Evolutionary conservation across 164 flowering plant genomes (phyloP), one percentile per base, ranked within the genome.

Genomic region (Buxus sempervirens): DNA sequence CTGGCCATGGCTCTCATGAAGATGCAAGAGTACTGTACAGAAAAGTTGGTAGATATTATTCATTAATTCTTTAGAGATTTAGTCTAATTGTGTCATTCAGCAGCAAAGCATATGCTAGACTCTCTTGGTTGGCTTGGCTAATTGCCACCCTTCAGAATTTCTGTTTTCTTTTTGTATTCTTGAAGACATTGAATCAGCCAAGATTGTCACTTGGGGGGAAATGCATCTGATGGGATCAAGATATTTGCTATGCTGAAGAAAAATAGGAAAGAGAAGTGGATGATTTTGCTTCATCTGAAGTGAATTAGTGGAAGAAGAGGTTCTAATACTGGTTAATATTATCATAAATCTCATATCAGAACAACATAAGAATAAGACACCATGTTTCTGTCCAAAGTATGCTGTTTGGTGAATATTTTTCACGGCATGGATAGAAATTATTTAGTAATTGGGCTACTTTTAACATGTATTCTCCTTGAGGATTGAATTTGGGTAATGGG

Each of bases 1-100:
- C 59, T 63, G 22, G 49, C 45, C 54, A 23, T 63, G 27, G 36
- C 63, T 72, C 23, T 28, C 28, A 24, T 53, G 72, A 71, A 69
- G 73, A 66, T 65, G 63, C 77, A 70, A 70, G 74, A 69, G 62
- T 77, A n/a, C n/a, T n/a, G 80, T 78, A 82, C 71, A 80, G 74
- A 78, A 66, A 74, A 61, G 72, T 64, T 61, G 73, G 48, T 66
- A 69, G 59, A 54, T 70, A 58, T 54, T 70, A 66, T 76, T 74
- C 77, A 71, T 75, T 80, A 57, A 63, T 75, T 78, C 76, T 78
- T 78, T 75, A 64, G 65, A 32, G 66, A 42, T 60, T 45, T 45
- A 10, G 51, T 45, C 16, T 45, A 45, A 45, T 45, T 45, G 12
- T 15, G 14, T 10, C 51, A 6, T 45, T 10, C 10, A 45, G 51